These are phyloP conservation scores for Stephania japonica DNA, from an alignment of 164 flowering plant species.

Conservation along the genomic window DNA sequence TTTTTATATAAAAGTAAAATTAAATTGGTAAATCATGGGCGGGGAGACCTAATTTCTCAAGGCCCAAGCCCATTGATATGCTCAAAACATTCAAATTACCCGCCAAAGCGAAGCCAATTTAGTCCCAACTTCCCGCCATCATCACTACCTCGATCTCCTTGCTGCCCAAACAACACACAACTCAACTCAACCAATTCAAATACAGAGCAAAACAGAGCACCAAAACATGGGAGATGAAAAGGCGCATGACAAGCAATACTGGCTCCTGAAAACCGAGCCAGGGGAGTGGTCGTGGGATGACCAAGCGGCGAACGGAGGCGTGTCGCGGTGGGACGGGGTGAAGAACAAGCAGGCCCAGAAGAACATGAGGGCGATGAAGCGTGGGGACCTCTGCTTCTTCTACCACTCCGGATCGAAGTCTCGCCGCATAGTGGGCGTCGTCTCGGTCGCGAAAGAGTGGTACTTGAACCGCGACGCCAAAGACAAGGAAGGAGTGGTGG, in stretches of 20 bases:
- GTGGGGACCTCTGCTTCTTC: conserved; percentile 83
- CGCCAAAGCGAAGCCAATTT: not conserved
- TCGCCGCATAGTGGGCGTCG: conserved; percentile 83
- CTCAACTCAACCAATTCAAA: not conserved
- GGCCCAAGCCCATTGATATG: too few relatives aligned
- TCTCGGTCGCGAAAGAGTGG: conserved; percentile 60
- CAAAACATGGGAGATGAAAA: not conserved
- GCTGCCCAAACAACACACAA: not conserved
- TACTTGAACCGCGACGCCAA: conserved; percentile 33
- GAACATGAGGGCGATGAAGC: conserved; percentile 66
- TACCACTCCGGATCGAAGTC: conserved; percentile 83
- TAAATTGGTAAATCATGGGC: too few relatives aligned
- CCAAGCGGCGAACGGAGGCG: conserved; percentile 65
- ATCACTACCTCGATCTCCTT: not conserved
- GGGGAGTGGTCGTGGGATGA: conserved; percentile 97
- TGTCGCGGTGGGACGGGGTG: conserved; percentile 87
- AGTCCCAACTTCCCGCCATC: not conserved
- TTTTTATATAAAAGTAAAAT: too few relatives aligned
- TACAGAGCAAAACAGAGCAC: not conserved
- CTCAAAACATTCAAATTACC: not conserved
- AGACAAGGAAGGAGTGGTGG: conserved; percentile 55
- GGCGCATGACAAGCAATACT: conserved; percentile 25
- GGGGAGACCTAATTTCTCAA: too few relatives aligned
- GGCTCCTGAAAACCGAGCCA: conserved; percentile 89
- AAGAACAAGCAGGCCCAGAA: conserved; percentile 91